Percentiles rank a stretch among this genome's conserved stretches.
Conservation (phyloP, 768 basidiomycete genomes). For the Piloderma croceum region DNA sequence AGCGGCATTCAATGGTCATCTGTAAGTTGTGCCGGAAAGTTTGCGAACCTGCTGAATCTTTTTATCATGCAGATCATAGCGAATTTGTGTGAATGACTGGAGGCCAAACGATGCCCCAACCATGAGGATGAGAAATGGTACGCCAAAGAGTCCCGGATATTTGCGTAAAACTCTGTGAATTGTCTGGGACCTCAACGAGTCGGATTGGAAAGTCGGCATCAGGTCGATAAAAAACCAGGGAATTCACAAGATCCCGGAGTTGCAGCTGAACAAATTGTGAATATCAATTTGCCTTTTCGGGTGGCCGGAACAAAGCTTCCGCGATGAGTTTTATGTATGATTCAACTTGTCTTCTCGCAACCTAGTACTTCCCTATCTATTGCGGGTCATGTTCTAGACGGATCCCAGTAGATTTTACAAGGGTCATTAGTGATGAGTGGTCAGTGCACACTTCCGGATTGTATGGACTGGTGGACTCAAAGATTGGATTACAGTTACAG, state of each 20-base stretch:
- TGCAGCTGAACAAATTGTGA: no score
- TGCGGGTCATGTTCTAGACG: not conserved
- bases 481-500: constrained; percentile 48
- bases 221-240: no score
- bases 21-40: not conserved
- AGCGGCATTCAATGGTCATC: not conserved
- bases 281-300: no score
- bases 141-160: constrained; percentile 72
- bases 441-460: constrained; percentile 14
- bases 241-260: no score
- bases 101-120: constrained; percentile 85
- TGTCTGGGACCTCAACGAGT: constrained; percentile 37
- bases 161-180: constrained; percentile 43
- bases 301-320: no score
- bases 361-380: constrained; percentile 6
- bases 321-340: no score
- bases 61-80: constrained; percentile 84
- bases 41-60: constrained; percentile 60
- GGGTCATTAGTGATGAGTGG: constrained; percentile 14
- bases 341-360: no score
- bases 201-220: constrained; percentile 50
- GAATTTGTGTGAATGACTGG: constrained; percentile 77
- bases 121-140: constrained; percentile 82
- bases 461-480: constrained; percentile 5
- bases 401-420: constrained; percentile 7